Base-by-base conservation (phyloP, 1,139 yeast species). In the Diutina sp. region DNA sequence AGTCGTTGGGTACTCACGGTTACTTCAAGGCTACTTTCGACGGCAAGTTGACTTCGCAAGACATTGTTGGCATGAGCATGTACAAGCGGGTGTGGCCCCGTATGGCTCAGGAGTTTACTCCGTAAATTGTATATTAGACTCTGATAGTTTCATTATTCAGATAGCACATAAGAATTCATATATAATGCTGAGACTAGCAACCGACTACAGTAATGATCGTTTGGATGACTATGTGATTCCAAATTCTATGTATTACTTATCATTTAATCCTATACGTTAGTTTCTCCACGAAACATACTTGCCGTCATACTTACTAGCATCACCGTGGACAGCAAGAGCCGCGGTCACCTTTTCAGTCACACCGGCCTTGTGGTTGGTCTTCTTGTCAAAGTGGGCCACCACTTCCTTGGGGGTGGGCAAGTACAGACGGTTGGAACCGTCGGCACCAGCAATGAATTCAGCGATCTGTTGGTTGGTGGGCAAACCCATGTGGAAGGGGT, bases 1-100 rank as follows among this genome's bases (percentile, higher is more conserved):
- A 93, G 69, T 82, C 91, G 68, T 79, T 95, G 72, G 99, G 99
- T 72, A 95, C 99, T 3, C 99, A 95, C 70, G 99, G 99, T 61
- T 90, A 93, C 73, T 91, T 87, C 79, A 95, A 95, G 73, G 97
- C 97, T 28, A 87, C 89, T 25, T 95, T 95, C 66, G 98, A 95
- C 68, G 95, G 95, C 58, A 88, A 85, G 65, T 76, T 95, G 64
- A 83, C 89, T 55, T 88, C 97, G 0, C 97, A 91, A 72, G 99
- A 95, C 70, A 85, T 90, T 14, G 84, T 93, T 52, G 97, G 91
- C 41, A 90, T 95, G 98, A 85, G 97, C 52, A 72, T 95, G 64
- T 93, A 87, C 74, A 91, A 89, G 73, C 84, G 99, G 66, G 85
- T 87, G 59, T 95, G 97, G 97, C 97, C 98, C 44, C 32, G 21